A percentile compares a stretch with the other conserved stretches of the same genome.
Evolutionary conservation across 2,329 filamentous ascomycete species (phyloP).

Genomic region (Dactylonectria macrodidyma): DNA sequence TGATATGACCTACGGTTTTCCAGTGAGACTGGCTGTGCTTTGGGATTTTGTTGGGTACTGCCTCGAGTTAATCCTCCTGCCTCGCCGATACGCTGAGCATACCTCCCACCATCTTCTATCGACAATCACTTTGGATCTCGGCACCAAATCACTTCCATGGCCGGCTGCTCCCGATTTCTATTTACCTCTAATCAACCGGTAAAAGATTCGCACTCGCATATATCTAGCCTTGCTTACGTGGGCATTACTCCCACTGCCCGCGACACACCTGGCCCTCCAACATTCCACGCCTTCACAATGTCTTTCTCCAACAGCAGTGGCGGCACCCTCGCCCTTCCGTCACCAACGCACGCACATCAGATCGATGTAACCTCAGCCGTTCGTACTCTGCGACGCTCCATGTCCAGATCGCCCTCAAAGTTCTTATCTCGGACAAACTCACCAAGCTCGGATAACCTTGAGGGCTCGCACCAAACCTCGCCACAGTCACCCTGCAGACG

Average conservation of each 20-base stretch:
- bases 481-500: conserved; percentile 69
- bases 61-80: conserved; percentile 38
- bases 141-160: conserved; percentile 23
- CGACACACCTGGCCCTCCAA: conserved; percentile 41
- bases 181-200: conserved; percentile 32
- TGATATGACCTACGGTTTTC: conserved; percentile 47
- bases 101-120: conserved; percentile 27
- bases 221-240: conserved; percentile 41
- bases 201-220: conserved; percentile 30
- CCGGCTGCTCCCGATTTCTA: conserved; percentile 26
- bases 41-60: conserved; percentile 46
- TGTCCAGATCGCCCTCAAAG: conserved; percentile 95
- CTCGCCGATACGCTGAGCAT: conserved; percentile 32
- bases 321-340: conserved; percentile 88
- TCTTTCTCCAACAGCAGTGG: conserved; percentile 74
- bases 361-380: conserved; percentile 88
- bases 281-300: conserved; percentile 61
- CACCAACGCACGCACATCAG: conserved; percentile 86
- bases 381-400: conserved; percentile 85
- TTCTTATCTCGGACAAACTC: conserved; percentile 73
- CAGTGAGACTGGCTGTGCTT: conserved; percentile 47
- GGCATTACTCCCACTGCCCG: conserved; percentile 50
- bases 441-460: conserved; percentile 62
- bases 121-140: conserved; percentile 23
- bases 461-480: conserved; percentile 61